Base-by-base conservation (phyloP, 179 eudicot genomes). In the Patellifolia procumbens region DNA sequence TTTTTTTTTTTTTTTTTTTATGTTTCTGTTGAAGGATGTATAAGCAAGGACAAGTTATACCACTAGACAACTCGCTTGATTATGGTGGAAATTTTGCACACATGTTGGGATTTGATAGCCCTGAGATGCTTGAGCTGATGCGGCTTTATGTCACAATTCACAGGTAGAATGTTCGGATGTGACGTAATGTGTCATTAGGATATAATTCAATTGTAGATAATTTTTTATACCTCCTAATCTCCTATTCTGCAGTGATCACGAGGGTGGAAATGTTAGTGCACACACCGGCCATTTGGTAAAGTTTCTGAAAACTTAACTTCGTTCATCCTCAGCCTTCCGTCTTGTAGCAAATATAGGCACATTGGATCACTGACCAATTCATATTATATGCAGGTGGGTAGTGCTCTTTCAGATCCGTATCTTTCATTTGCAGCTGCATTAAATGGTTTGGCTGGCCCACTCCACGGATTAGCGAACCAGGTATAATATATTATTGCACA, bases 391-490 rank as follows among this genome's bases (percentile, higher is more conserved):
- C 84, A 95, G 99, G 99, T 95, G 81, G 97, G 86, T 45, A 95
- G 99, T 81, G 97, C 99, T 42, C 95, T 95, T 79, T 91, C 99
- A 66, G 99, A 95, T 83, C 99, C 99, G 60, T 95, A 93, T 80
- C 97, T 95, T 79, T 95, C 97, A 45, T 95, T 93, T 86, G 95
- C 99, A 70, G 99, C 99, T 80, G 97, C 99, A 70, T 74, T 93
- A 62, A 95, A 95, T 83, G 99, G 99, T 79, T 88, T 95, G 82
- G 99, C 99, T 63, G 99, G 99, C 76, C 99, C 99, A 63, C 98
- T 95, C 68, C 99, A 95, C 72, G 98, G 99, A 77, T 90, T 95
- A 85, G 99, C 99, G 60, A 95, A 95, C 85, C 99, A 95, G 96
- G 99, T 95, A 76, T 28, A 15, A 26, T 22, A 26, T 77, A 17